phyloP scores from a whole-genome alignment of 139 green algal genomes.

The Desmodesmus armatus region DNA sequence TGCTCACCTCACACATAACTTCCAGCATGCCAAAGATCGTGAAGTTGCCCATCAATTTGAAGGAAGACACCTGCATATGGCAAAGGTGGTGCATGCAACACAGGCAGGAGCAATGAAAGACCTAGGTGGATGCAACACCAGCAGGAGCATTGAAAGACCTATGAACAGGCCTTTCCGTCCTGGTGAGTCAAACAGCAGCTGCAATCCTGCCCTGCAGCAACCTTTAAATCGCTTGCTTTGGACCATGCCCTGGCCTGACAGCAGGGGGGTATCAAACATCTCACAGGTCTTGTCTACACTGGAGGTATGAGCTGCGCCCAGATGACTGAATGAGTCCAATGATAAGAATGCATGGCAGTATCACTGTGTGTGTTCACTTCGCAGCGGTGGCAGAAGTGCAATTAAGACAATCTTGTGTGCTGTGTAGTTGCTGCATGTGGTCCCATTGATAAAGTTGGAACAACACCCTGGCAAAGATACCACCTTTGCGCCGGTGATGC shows the following conservation, averaged over 20 bases:
- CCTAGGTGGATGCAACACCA: background rate
- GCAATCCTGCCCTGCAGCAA: background rate
- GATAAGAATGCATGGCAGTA: too few species aligned
- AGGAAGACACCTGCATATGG: background rate
- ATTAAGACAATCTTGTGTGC: too few species aligned
- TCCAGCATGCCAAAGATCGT: conserved; percentile 44
- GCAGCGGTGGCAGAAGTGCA: too few species aligned
- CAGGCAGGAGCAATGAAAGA: too few species aligned
- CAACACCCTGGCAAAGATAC: too few species aligned
- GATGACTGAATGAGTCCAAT: too few species aligned
- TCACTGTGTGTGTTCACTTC: too few species aligned
- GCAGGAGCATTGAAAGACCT: background rate
- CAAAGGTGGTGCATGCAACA: background rate
- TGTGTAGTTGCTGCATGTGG: too few species aligned
- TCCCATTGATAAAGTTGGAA: too few species aligned
- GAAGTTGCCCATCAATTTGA: conserved; percentile 51
- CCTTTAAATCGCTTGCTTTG: background rate
- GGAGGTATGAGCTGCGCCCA: too few species aligned
- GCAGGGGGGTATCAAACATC: too few species aligned
- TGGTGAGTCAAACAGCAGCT: background rate
- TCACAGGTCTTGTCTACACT: background rate
- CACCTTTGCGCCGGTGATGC: too few species aligned
- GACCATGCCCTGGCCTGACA: background rate
- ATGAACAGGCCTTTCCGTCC: background rate
- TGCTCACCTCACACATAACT: conserved; percentile 20